phyloP scores from a whole-genome alignment of 106 monocot species.

The Dendrobium chrysotoxum region DNA sequence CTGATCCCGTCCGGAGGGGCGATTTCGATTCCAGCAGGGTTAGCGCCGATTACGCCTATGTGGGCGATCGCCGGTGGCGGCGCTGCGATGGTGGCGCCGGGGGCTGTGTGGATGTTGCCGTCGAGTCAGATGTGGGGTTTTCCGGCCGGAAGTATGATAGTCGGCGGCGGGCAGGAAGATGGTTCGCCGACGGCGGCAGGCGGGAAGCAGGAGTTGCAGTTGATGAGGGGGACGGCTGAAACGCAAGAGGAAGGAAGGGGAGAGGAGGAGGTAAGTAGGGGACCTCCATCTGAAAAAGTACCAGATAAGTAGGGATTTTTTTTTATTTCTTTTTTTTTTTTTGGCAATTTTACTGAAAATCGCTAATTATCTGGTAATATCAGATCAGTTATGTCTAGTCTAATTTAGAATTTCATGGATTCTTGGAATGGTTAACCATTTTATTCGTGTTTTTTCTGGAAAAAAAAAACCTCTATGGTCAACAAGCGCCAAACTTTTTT shows the following conservation, averaged over 20 bases:
- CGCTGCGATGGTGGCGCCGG: constrained; percentile 17
- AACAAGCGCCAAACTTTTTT: no score
- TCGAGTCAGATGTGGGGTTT: constrained; percentile 25
- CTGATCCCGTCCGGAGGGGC: constrained; percentile 2
- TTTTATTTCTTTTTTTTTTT: neutral
- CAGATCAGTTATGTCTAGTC: neutral
- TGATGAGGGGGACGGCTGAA: constrained; percentile 1
- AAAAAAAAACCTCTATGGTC: neutral
- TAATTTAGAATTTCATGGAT: neutral
- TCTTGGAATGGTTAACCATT: neutral
- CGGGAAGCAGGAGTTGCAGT: constrained; percentile 5
- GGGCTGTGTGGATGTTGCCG: constrained; percentile 1
- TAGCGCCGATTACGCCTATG: constrained; percentile 21
- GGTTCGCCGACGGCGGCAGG: neutral
- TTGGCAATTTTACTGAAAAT: neutral
- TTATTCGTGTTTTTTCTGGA: neutral
- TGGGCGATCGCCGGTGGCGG: constrained; percentile 17
- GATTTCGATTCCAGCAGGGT: constrained; percentile 18
- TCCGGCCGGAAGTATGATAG: neutral
- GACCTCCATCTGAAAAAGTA: neutral
- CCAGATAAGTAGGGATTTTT: neutral
- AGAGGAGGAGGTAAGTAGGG: neutral
- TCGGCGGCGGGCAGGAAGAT: neutral
- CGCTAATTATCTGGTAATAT: neutral
- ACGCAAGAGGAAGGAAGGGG: neutral